Conservation (phyloP, 2,329 filamentous ascomycete genomes). For the Trichoderma breve region DNA sequence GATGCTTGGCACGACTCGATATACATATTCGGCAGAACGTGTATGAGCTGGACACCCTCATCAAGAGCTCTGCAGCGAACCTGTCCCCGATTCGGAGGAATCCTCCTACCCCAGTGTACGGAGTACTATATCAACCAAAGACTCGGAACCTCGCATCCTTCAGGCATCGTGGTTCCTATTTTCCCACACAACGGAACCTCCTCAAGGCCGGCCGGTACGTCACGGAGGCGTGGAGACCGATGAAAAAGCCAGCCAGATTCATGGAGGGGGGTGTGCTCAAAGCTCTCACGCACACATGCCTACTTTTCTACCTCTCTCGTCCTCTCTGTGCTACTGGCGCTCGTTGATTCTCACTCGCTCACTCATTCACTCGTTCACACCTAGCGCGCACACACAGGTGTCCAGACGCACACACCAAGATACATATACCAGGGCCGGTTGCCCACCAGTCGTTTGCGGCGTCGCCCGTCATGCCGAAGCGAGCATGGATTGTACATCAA, state of each 20-base stretch:
- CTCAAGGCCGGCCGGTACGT: not conserved
- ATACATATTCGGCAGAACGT: not conserved
- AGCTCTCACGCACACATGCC: not conserved
- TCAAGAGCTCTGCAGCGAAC: not conserved
- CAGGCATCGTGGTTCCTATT: constrained; percentile 1
- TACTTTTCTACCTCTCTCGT: not conserved
- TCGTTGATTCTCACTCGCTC: not conserved
- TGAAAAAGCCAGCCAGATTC: not conserved
- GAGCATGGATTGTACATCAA: not conserved
- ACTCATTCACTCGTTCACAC: not conserved
- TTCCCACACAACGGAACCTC: not conserved
- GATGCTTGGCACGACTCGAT: not conserved
- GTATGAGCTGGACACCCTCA: constrained; percentile 14
- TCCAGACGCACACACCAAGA: not conserved
- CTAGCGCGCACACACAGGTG: not conserved
- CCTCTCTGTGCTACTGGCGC: not conserved
- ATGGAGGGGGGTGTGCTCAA: constrained; percentile 5
- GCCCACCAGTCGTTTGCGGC: not conserved
- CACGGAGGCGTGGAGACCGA: not conserved
- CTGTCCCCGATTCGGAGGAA: constrained; percentile 1
- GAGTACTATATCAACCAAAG: not conserved
- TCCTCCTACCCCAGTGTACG: not conserved
- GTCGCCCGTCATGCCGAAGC: not conserved
- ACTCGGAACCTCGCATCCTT: constrained; percentile 2
- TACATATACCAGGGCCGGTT: constrained; percentile 4